Evolutionary conservation across 768 basidiomycete genomes (phyloP).

Genomic region (Russula sp.): DNA sequence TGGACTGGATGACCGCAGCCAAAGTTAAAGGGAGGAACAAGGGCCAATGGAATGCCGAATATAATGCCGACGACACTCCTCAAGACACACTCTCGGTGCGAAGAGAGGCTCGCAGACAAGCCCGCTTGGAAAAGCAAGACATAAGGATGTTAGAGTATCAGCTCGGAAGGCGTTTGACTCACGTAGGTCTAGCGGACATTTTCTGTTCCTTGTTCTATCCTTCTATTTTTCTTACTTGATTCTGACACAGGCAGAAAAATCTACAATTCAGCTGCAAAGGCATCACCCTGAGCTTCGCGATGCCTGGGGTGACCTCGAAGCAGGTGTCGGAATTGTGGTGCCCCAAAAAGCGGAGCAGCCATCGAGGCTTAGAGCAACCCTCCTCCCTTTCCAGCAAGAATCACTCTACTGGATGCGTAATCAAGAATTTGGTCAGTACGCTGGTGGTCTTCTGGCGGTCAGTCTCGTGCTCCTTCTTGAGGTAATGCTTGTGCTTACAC

Average conservation of each 20-base stretch:
- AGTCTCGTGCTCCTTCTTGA: constrained; percentile 32
- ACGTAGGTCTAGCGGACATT: constrained; percentile 43
- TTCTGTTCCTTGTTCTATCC: background rate
- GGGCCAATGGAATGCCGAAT: constrained; percentile 29
- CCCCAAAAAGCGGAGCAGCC: constrained; percentile 80
- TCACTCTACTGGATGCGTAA: constrained; percentile 94
- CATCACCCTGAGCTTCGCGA: constrained; percentile 78
- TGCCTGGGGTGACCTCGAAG: constrained; percentile 86
- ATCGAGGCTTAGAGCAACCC: constrained; percentile 70
- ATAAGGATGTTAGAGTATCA: constrained; percentile 44
- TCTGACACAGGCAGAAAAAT: constrained; percentile 61
- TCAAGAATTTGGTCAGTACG: constrained; percentile 85
- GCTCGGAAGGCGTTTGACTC: constrained; percentile 72
- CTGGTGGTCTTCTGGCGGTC: constrained; percentile 90
- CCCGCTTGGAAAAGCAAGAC: constrained; percentile 28
- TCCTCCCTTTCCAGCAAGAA: constrained; percentile 95
- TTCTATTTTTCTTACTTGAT: constrained; percentile 21
- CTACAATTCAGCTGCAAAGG: constrained; percentile 55
- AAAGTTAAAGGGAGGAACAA: constrained; percentile 37
- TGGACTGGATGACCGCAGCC: constrained; percentile 39
- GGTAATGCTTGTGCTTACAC: constrained; percentile 14
- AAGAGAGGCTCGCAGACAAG: constrained; percentile 17
- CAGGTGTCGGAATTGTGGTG: constrained; percentile 53
- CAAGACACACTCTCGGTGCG: constrained; percentile 11
- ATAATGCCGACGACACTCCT: constrained; percentile 20